Percentiles rank a stretch among this genome's conserved stretches.
Conservation (phyloP, 2,329 filamentous ascomycete species). For the Grosmannia serpens region DNA sequence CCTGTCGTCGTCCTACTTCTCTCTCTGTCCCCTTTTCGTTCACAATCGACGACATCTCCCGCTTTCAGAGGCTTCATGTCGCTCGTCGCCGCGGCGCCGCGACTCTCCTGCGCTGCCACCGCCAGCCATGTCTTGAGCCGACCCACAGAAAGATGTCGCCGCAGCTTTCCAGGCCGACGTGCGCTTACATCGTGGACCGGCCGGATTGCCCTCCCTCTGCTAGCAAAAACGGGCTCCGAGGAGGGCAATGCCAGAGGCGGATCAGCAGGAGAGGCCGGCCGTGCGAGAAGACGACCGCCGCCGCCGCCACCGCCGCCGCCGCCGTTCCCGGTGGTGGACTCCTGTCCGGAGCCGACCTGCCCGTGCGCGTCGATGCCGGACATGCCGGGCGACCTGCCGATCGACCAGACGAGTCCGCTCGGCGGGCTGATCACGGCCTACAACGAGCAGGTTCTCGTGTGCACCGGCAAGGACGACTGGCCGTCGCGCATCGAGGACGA, state of each 20-base stretch:
- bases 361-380: conserved; percentile 55
- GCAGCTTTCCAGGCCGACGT: neutral
- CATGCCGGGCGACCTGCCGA: conserved; percentile 56
- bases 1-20: neutral
- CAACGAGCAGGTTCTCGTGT: conserved; percentile 71
- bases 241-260: neutral
- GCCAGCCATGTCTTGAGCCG: neutral
- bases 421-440: conserved; percentile 71
- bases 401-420: conserved; percentile 59
- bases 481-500: conserved; percentile 76
- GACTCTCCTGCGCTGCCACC: neutral
- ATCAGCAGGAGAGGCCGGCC: neutral
- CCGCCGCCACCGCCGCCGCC: conserved; percentile 11
- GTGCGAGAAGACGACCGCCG: neutral
- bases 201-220: neutral
- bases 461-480: conserved; percentile 74
- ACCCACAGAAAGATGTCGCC: neutral
- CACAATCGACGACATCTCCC: neutral
- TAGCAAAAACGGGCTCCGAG: neutral
- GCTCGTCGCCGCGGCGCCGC: neutral
- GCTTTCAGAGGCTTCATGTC: neutral
- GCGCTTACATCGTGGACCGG: neutral
- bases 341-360: conserved; percentile 69
- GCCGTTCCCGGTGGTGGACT: conserved; percentile 31
- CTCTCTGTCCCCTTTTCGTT: neutral